phyloP scores from a whole-genome alignment of 2,329 filamentous ascomycete species.

The Balansia obtecta region DNA sequence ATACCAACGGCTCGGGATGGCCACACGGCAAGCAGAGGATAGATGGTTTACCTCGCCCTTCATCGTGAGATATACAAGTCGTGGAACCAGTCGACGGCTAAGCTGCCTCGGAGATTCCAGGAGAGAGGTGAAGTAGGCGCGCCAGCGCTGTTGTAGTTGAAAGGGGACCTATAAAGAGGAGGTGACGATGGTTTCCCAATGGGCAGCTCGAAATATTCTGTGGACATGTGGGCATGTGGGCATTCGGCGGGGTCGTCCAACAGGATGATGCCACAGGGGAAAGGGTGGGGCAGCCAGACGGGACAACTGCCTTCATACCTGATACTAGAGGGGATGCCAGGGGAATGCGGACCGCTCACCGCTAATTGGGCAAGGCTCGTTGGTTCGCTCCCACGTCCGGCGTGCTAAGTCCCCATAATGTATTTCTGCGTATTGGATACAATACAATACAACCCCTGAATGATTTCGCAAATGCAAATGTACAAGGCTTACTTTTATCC shows the following conservation, averaged over 20 bases:
- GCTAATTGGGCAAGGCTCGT: constrained; percentile 1
- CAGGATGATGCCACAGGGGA: constrained; percentile 3
- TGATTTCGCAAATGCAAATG: too few species aligned
- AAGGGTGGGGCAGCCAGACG: not conserved
- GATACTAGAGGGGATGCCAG: too few species aligned
- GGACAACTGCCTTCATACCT: not conserved
- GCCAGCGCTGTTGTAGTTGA: constrained; percentile 17
- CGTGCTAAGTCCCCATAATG: not conserved
- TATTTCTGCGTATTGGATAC: too few species aligned
- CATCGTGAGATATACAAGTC: constrained; percentile 19
- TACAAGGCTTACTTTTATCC: too few species aligned
- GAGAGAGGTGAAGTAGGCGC: constrained; percentile 17
- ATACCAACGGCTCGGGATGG: not conserved
- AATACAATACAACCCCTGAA: too few species aligned
- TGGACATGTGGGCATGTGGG: not conserved
- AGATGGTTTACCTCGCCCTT: constrained; percentile 42
- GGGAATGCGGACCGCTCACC: constrained; percentile 5
- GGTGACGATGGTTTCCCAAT: constrained; percentile 21
- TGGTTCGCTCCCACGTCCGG: not conserved
- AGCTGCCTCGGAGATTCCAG: not conserved
- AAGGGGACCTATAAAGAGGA: constrained; percentile 12
- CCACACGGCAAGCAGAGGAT: not conserved
- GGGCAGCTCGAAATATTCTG: not conserved
- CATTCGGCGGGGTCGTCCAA: constrained; percentile 4
- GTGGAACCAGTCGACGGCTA: constrained; percentile 10